Evolutionary conservation across 495 filamentous ascomycete genomes (phyloP), one percentile per base, ranked within the genome.

Genomic region (Podospora fimiseda): DNA sequence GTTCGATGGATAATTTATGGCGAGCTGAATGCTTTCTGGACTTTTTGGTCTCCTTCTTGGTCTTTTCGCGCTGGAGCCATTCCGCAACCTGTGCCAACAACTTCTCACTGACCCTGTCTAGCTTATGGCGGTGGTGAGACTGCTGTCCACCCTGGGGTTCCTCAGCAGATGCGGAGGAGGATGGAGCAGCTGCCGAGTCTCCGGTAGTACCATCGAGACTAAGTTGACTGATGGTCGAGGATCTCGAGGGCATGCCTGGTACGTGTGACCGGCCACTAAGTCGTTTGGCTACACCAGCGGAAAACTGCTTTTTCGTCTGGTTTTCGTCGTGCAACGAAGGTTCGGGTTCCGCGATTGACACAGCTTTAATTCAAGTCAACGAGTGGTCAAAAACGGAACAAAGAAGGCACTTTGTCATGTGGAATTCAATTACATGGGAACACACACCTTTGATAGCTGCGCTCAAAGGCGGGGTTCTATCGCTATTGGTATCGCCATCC

Each of bases 21-120:
- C 62, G 64, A 19, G 52, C 43, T 22, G 59, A 57, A 15, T 58
- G 55, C 53, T 53, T 70, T 51, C 69, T 72, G 9, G 71, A 64
- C 59, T 77, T 80, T 48, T 74, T 74, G 16, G 69, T 66, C 47
- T 75, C 75, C 58, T 75, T 80, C 65, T 84, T 88, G 22, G 71
- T 63, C 66, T 86, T 87, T 65, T 95, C 89, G 39, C 80, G 77
- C 48, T 88, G 78, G 38, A 96, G 73, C 90, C 90, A 96, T 52
- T 85, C 81, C 18, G 76, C 73, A 19, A 96, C 82, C 62, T 92
- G 87, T 39, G 79, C 74, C 37, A 92, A 63, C 5, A 96, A 69
- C 49, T 68, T 75, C 57, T 80, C 73, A 41, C 68, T 68, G 44
- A 63, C 53, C 23, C 66, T 52, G 47, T 77, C 71, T 47, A 69